A percentile compares a stretch with the other conserved stretches of the same genome.
phyloP scores from a whole-genome alignment of 129 eudicot genomes.

The Lactuca saligna region DNA sequence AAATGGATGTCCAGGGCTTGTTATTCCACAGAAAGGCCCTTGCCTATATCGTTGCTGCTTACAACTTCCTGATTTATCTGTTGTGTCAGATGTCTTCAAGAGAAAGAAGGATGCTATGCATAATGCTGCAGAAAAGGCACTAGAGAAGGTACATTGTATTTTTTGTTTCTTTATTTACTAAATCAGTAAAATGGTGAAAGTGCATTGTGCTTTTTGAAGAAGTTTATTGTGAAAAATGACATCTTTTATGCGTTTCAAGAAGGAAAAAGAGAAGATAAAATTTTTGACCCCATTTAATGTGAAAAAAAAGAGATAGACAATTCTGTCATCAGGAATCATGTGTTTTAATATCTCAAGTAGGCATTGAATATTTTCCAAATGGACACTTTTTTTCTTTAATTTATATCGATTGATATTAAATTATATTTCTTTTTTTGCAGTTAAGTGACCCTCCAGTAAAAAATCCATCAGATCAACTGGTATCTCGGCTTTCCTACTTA shows the following conservation, averaged over 20 bases:
- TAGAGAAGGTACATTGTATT: slow-evolving; percentile 58
- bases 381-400: no score
- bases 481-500: slow-evolving; percentile 60
- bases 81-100: slow-evolving; percentile 58
- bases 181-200: no score
- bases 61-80: slow-evolving; percentile 74
- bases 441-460: slow-evolving; percentile 57
- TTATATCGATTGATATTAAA: neutral
- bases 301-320: no score
- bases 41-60: slow-evolving; percentile 67
- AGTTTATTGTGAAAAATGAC: no score
- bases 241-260: no score
- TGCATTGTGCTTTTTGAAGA: no score
- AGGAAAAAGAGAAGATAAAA: no score
- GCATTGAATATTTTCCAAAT: no score
- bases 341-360: no score
- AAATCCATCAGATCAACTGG: slow-evolving; percentile 78
- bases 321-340: no score
- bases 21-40: slow-evolving; percentile 67
- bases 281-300: no score
- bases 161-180: neutral
- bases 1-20: slow-evolving; percentile 78
- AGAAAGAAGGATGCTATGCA: slow-evolving; percentile 91
- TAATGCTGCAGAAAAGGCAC: slow-evolving; percentile 85
- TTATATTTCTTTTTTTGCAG: slow-evolving; percentile 41